These are phyloP conservation scores for Xylariomycetidae sp. DNA, from an alignment of 2,329 filamentous ascomycete genomes.

Conservation along the genomic window DNA sequence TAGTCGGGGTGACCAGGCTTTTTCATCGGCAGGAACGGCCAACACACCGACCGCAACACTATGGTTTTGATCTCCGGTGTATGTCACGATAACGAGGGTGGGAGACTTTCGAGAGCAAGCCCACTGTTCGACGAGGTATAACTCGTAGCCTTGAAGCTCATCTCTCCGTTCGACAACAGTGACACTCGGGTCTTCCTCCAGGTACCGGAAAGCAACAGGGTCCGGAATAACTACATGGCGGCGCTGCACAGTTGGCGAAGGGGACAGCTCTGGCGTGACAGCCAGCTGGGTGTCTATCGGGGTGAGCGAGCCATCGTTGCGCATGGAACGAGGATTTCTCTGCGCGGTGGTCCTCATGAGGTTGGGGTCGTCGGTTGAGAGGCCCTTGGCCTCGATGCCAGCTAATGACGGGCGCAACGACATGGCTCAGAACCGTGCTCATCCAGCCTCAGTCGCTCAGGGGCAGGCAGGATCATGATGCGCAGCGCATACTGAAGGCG, in stretches of 20 bases:
- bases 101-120: slow-evolving; percentile 86
- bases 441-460: no score
- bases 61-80: slow-evolving; percentile 80
- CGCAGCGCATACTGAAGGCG: slow-evolving; percentile 11
- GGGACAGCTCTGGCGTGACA: slow-evolving; percentile 4
- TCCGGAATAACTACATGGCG: slow-evolving; percentile 52
- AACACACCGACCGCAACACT: slow-evolving; percentile 74
- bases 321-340: slow-evolving; percentile 16
- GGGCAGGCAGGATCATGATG: slow-evolving; percentile 23
- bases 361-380: slow-evolving; percentile 34
- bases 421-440: no score
- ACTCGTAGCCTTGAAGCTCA: slow-evolving; percentile 75
- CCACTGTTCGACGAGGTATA: slow-evolving; percentile 97
- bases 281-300: slow-evolving; percentile 12
- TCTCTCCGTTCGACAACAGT: slow-evolving; percentile 66
- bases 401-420: slow-evolving; percentile 23
- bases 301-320: slow-evolving; percentile 18
- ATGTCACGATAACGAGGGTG: slow-evolving; percentile 86
- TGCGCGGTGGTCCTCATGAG: slow-evolving; percentile 26
- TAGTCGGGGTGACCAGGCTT: slow-evolving; percentile 70
- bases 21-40: slow-evolving; percentile 74
- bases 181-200: slow-evolving; percentile 78
- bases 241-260: slow-evolving; percentile 25
- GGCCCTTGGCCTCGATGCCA: slow-evolving; percentile 25
- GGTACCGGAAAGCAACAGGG: slow-evolving; percentile 56